Percentiles rank a stretch among this genome's conserved stretches.
Conservation (phyloP, 2,329 filamentous ascomycete genomes). For the Hansfordia pulvinata region DNA sequence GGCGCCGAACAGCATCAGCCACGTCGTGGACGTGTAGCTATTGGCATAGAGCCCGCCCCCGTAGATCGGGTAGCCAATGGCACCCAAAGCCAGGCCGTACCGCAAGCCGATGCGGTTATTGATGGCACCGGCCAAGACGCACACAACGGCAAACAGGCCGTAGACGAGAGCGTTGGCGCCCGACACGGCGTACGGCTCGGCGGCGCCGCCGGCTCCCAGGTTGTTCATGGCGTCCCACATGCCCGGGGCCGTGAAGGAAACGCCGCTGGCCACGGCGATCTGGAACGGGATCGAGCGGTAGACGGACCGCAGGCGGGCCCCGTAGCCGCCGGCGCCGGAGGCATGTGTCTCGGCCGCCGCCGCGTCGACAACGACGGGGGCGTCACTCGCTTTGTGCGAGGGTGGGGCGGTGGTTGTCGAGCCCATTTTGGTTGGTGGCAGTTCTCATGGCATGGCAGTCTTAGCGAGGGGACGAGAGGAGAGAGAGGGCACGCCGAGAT, state of each 20-base stretch:
- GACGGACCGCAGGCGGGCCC: too few relatives aligned
- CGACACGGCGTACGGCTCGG: constrained; percentile 25
- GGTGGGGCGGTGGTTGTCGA: too few relatives aligned
- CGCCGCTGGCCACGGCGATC: constrained; percentile 22
- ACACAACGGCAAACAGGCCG: constrained; percentile 27
- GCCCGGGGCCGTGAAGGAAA: constrained; percentile 24
- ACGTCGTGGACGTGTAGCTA: constrained; percentile 47
- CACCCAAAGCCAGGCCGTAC: constrained; percentile 25
- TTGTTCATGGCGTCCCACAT: constrained; percentile 28
- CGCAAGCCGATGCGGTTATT: constrained; percentile 22
- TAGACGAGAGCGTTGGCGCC: constrained; percentile 31
- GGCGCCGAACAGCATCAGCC: constrained; percentile 50
- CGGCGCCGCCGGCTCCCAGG: constrained; percentile 25
- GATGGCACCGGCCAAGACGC: constrained; percentile 22
- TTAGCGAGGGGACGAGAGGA: too few relatives aligned
- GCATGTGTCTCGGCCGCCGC: too few relatives aligned
- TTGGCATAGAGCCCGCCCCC: constrained; percentile 52
- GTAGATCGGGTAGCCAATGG: constrained; percentile 49
- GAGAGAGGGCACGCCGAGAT: too few relatives aligned
- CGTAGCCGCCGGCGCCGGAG: too few relatives aligned
- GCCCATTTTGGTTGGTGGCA: too few relatives aligned
- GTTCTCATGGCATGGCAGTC: too few relatives aligned
- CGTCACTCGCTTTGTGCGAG: too few relatives aligned
- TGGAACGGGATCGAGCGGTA: constrained; percentile 21
- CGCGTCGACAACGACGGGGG: too few relatives aligned